Evolutionary conservation across 2,329 filamentous ascomycete genomes (phyloP).

Genomic region (Scolecobasidium constrictum): DNA sequence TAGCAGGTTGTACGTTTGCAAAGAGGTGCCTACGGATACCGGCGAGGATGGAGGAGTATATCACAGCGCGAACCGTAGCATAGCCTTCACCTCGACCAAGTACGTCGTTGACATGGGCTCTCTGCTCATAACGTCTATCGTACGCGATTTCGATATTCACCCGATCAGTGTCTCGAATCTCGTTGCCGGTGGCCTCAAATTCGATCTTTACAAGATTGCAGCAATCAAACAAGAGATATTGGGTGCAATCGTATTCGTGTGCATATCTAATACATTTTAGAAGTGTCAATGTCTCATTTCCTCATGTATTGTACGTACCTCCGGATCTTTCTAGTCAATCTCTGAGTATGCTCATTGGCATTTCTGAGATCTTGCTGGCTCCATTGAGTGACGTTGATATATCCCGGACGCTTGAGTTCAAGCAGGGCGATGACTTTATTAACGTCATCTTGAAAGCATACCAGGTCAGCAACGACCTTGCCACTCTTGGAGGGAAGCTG

Average conservation of each 20-base stretch:
- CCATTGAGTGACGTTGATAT: not conserved
- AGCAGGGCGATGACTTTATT: constrained; percentile 1
- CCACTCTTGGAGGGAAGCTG: not conserved
- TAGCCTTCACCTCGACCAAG: not conserved
- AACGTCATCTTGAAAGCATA: not conserved
- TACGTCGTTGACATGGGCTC: not conserved
- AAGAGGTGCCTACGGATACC: not conserved
- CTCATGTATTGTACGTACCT: not conserved
- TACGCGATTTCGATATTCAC: constrained; percentile 1
- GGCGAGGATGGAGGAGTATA: not conserved
- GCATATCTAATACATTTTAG: constrained; percentile 1
- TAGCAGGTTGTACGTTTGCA: not conserved
- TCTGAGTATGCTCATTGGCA: constrained; percentile 1
- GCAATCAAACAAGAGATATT: constrained; percentile 1
- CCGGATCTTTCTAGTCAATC: not conserved
- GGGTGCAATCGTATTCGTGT: not conserved
- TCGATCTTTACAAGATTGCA: not conserved
- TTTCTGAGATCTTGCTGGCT: constrained; percentile 1
- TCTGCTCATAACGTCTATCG: not conserved
- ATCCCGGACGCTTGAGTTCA: not conserved
- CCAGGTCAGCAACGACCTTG: not conserved
- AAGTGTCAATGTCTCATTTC: not conserved
- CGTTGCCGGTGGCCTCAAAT: not conserved
- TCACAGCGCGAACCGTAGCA: not conserved
- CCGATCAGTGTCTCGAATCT: constrained; percentile 1